Conservation (phyloP, 495 filamentous ascomycete genomes). For the Rostrohypoxylon terebratum region DNA sequence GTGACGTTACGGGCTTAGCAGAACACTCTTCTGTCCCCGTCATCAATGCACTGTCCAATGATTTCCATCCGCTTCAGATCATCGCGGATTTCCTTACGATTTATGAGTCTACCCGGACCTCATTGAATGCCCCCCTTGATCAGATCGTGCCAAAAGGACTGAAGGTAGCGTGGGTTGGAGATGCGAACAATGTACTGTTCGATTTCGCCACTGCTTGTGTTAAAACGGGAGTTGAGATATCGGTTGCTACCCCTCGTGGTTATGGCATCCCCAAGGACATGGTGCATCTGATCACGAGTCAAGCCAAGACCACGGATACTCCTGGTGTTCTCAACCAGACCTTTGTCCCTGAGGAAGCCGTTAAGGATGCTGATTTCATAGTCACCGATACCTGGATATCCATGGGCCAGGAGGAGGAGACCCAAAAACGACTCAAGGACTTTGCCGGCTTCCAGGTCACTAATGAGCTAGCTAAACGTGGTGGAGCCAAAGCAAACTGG, state of each 20-base stretch:
- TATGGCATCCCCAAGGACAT: conserved; percentile 82
- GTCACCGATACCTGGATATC: conserved; percentile 98
- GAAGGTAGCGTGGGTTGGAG: conserved; percentile 95
- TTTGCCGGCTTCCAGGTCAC: conserved; percentile 95
- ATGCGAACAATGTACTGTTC: conserved; percentile 96
- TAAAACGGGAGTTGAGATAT: conserved; percentile 86
- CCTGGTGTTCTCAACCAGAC: conserved; percentile 80
- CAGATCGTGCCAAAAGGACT: conserved; percentile 78
- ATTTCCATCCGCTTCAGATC: conserved; percentile 91
- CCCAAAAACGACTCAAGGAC: conserved; percentile 76
- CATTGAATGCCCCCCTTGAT: conserved; percentile 39
- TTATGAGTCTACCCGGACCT: conserved; percentile 71
- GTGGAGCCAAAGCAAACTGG: conserved; percentile 89
- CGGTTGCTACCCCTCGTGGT: conserved; percentile 85
- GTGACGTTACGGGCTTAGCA: conserved; percentile 81
- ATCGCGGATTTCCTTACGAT: conserved; percentile 94
- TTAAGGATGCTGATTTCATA: conserved; percentile 87
- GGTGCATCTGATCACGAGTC: conserved; percentile 71
- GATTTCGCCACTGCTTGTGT: conserved; percentile 86
- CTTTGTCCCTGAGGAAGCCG: conserved; percentile 84
- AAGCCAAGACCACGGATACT: conserved; percentile 64
- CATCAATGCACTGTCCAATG: conserved; percentile 91
- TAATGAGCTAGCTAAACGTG: conserved; percentile 78
- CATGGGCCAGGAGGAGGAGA: conserved; percentile 95
- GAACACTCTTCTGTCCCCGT: conserved; percentile 87